Base-by-base conservation (phyloP, 371 early-diverging fungal genomes). In the Saksenaea oblongispora region DNA sequence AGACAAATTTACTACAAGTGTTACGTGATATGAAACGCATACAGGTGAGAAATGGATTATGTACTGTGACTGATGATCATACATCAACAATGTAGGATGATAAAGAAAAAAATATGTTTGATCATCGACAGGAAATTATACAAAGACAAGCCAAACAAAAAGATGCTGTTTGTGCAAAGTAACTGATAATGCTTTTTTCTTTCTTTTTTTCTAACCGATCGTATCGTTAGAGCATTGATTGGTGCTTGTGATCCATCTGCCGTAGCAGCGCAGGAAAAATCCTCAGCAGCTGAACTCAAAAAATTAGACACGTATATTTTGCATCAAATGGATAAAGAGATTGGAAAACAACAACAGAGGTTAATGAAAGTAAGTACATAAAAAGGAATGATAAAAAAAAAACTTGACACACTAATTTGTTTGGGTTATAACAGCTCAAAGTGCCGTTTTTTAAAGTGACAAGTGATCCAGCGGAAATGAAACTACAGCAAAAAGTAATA, bases 391-490 rank as follows among this genome's bases (percentile, higher is more conserved):
- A 31, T 31, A 22, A 22, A 61, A 17, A 36, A 27, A 17, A n/a
- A n/a, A 56, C 10, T 13, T 15, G 17, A 22, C n/a, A 27, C 11
- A 13, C 0, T 61, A 41, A 41, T 14, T 56, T 41, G 39, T 36
- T 15, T 34, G n/a, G n/a, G n/a, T 31, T 41, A 66, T 58, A 58
- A 18, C 63, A 73, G 67, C 61, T 76, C 18, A 68, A 71, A 17
- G 80, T 80, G 17, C 80, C 80, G 3, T 70, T 75, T 34, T 80
- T 80, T 61, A 75, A 70, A 31, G 62, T 65, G 42, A 69, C 75
- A 2, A 41, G 63, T 15, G 63, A 74, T 53, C 65, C 65, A 28
- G 58, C 54, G 14, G 72, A 75, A 8, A 62, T 75, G 2, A 70
- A 72, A 34, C 59, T 77, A 58, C 80, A 77, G 34, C 72, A 72